Conservation (phyloP, 1,284 basidiomycete species). For the Ustilago bromivora region DNA sequence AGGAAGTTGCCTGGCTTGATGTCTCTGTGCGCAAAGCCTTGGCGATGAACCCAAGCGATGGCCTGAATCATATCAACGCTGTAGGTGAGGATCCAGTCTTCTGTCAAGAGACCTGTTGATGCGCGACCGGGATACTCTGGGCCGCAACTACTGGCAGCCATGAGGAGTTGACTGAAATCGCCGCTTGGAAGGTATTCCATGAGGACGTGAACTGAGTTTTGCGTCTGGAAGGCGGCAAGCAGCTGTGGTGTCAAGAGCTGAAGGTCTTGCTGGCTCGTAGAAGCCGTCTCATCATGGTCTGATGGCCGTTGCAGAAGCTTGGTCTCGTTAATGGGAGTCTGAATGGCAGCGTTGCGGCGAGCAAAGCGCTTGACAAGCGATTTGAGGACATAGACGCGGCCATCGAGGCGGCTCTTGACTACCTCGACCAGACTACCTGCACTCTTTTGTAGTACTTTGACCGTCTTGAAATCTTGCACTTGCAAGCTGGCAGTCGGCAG, state of each 20-base stretch:
- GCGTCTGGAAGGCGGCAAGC: constrained; percentile 64
- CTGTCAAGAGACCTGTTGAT: constrained; percentile 54
- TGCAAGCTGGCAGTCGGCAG: constrained; percentile 43
- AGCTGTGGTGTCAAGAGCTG: constrained; percentile 55
- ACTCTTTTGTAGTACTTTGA: constrained; percentile 60
- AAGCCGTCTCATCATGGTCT: not conserved
- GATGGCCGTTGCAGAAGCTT: constrained; percentile 46
- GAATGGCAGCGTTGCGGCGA: constrained; percentile 57
- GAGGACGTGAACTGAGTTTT: constrained; percentile 64
- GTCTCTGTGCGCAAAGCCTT: constrained; percentile 66
- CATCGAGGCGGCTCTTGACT: constrained; percentile 63
- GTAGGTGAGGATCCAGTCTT: constrained; percentile 60
- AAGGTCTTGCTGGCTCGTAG: constrained; percentile 1
- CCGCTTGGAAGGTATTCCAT: constrained; percentile 68
- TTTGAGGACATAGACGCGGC: constrained; percentile 67
- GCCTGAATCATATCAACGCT: constrained; percentile 67
- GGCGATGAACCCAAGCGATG: constrained; percentile 63
- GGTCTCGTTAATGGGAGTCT: constrained; percentile 62
- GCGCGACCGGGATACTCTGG: constrained; percentile 56
- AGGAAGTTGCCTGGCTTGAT: constrained; percentile 69
- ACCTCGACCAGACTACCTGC: constrained; percentile 63
- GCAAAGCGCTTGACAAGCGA: constrained; percentile 65
- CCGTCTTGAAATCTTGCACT: constrained; percentile 56
- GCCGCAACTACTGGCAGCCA: constrained; percentile 54
- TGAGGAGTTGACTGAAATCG: constrained; percentile 65